These are phyloP conservation scores for Phytophthora chlamydospora DNA, from an alignment of 352 stramenopile species.

Conservation along the genomic window DNA sequence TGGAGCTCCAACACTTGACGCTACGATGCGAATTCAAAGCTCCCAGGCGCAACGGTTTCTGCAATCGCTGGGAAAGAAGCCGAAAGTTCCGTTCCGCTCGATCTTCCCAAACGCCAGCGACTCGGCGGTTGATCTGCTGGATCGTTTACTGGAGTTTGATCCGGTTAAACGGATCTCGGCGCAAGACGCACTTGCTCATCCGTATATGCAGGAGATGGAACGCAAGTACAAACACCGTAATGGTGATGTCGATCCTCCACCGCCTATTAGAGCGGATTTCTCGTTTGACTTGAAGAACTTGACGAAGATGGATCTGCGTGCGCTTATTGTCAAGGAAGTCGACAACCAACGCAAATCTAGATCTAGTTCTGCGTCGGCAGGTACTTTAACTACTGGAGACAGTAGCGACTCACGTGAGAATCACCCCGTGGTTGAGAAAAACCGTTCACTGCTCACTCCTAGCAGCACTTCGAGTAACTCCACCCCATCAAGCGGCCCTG, in stretches of 20 bases:
- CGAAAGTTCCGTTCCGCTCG: constrained; percentile 53
- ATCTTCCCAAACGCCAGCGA: constrained; percentile 63
- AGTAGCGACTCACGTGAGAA: neutral
- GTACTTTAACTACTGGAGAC: neutral
- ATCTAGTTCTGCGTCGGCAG: neutral
- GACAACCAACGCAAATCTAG: constrained; percentile 51
- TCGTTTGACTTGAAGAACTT: constrained; percentile 81
- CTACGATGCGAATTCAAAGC: constrained; percentile 66
- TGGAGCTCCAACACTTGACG: constrained; percentile 55
- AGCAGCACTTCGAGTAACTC: constrained; percentile 5
- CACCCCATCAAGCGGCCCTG: constrained; percentile 8
- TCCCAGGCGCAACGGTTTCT: constrained; percentile 76
- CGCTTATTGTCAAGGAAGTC: constrained; percentile 77
- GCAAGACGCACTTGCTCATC: constrained; percentile 65
- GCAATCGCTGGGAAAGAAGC: constrained; percentile 62
- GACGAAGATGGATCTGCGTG: constrained; percentile 66
- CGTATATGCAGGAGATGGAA: constrained; percentile 78
- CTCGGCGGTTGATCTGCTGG: constrained; percentile 66
- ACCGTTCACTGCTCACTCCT: neutral
- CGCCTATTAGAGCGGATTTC: constrained; percentile 56
- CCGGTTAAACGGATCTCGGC: constrained; percentile 58
- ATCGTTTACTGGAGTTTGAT: constrained; percentile 73
- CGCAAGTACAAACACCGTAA: constrained; percentile 56
- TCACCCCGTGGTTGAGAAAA: constrained; percentile 8
- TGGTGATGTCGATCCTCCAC: constrained; percentile 39